Evolutionary conservation across 768 basidiomycete species (phyloP), one percentile per base, ranked within the genome.

Genomic region (Zangia roseola): DNA sequence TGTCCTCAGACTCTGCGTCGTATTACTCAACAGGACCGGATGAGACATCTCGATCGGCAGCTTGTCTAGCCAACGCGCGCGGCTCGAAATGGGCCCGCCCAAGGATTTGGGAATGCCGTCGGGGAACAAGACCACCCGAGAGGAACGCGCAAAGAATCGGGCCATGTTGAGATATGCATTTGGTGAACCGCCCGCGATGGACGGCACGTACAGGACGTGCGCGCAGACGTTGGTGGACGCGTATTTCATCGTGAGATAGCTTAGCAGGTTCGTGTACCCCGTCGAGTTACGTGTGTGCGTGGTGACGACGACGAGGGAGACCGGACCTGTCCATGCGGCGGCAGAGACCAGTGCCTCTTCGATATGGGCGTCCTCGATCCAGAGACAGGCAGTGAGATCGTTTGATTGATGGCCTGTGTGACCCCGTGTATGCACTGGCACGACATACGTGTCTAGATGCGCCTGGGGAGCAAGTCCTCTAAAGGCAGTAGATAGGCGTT

Each of bases 141-240:
- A 59, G 9, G 81, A 81, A 10, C 55, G 69, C 8, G 83, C 72
- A 58, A 84, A 79, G 41, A 84, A 64, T n/a, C 83, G 72, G 2
- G 83, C 84, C 26, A 86, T 60, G 59, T 86, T 86, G 20, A 86
- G 70, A 56, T 79, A 81, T 16, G 69, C 59, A 52, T 84, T 85
- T 13, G 79, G 74, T 58, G 70, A 69, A 10, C 49, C 61, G 10
- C 75, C 64, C 3, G 63, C 60, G n/a, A 62, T 43, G 17, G 70
- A 62, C n/a, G 61, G 55, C 28, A 76, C 58, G 55, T 76, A 72
- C 10, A 85, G 53, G 19, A 84, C 49, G 57, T 85, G 82, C 12
- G 77, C 55, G 12, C 71, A 77, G 8, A 77, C 58, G 34, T 62
- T 56, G 19, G 57, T 45, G 33, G 63, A 34, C 24, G 49, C 30